Conservation (phyloP, 139 green algal species). For the Picochlorum sp. region DNA sequence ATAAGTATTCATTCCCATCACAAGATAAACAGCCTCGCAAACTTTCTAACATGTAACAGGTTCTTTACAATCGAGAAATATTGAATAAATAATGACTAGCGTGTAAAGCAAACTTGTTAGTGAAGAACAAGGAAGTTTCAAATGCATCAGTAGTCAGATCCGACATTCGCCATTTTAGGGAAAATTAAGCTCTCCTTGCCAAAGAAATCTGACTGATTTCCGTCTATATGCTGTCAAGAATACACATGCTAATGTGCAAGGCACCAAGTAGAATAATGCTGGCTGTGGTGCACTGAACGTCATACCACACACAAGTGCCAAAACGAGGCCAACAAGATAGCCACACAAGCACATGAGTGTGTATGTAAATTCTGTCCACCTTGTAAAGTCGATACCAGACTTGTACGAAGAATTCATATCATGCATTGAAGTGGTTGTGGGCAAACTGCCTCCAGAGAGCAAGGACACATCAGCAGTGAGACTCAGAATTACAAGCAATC, state of each 20-base stretch:
- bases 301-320: background rate
- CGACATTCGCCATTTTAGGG: no score
- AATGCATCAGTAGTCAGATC: no score
- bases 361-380: no score
- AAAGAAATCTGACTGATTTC: background rate
- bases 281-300: slow-evolving; percentile 11
- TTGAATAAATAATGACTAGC: no score
- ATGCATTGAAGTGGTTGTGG: background rate
- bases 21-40: no score
- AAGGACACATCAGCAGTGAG: background rate
- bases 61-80: no score
- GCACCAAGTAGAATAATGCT: slow-evolving; percentile 16
- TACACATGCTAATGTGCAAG: slow-evolving; percentile 2
- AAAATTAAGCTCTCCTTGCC: no score
- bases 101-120: no score
- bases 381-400: no score
- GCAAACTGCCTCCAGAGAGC: background rate
- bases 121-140: no score
- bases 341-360: background rate
- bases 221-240: background rate
- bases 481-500: background rate
- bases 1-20: no score
- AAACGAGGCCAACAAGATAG: slow-evolving; percentile 5
- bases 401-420: background rate
- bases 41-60: no score